Conservation (phyloP, 2,329 filamentous ascomycete genomes). For the Beauveria australis region DNA sequence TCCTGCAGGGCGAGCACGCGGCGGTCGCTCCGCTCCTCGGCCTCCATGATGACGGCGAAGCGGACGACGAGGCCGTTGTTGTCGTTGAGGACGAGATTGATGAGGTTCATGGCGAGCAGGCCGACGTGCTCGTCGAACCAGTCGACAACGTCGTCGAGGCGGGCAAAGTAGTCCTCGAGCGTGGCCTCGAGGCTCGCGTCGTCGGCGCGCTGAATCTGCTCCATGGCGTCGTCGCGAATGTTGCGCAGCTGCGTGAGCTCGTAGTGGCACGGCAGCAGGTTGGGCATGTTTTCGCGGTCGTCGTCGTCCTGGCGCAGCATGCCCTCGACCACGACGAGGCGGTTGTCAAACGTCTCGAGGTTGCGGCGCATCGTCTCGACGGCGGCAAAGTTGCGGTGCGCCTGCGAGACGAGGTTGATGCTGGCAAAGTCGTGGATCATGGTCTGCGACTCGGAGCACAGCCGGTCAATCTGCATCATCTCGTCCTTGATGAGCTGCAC, state of each 20-base stretch:
- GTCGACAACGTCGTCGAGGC: conserved; percentile 78
- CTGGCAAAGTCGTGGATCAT: conserved; percentile 96
- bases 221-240: conserved; percentile 92
- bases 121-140: conserved; percentile 96
- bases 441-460: conserved; percentile 93
- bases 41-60: conserved; percentile 84
- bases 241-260: conserved; percentile 86
- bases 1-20: conserved; percentile 87
- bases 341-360: conserved; percentile 76
- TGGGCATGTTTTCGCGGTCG: conserved; percentile 84
- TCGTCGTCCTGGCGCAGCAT: conserved; percentile 78
- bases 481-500: conserved; percentile 94
- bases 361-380: conserved; percentile 90
- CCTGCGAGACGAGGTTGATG: conserved; percentile 85
- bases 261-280: conserved; percentile 82
- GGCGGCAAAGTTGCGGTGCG: conserved; percentile 91
- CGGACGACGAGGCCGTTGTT: conserved; percentile 87
- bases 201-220: conserved; percentile 76
- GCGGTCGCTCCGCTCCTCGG: conserved; percentile 93
- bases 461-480: conserved; percentile 96
- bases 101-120: conserved; percentile 79
- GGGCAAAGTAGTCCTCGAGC: conserved; percentile 80
- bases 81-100: conserved; percentile 75
- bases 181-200: conserved; percentile 71
- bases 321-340: conserved; percentile 65